A percentile compares a stretch with the other conserved stretches of the same genome.
Evolutionary conservation across 1,284 basidiomycete genomes (phyloP).

Genomic region (Phylloboletellus chloephorus): DNA sequence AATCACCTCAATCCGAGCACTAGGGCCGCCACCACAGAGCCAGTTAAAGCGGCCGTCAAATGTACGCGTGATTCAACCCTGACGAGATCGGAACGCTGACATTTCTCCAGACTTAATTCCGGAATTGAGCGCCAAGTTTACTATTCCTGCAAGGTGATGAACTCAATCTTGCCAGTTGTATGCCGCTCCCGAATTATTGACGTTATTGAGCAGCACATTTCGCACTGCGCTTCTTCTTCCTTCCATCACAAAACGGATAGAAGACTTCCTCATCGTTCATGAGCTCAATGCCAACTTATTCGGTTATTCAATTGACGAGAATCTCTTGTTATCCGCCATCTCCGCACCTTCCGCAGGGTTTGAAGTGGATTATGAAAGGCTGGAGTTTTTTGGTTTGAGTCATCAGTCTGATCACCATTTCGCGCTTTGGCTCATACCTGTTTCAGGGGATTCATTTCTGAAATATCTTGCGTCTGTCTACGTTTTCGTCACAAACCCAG

Average conservation of each 20-base stretch:
- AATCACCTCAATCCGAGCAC: constrained; percentile 54
- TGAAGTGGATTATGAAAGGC: constrained; percentile 72
- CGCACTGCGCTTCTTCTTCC: constrained; percentile 65
- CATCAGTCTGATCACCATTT: constrained; percentile 11
- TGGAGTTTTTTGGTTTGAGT: constrained; percentile 67
- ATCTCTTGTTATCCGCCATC: constrained; percentile 58
- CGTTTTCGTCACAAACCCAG: constrained; percentile 63
- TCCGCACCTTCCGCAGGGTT: constrained; percentile 60
- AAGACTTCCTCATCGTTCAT: constrained; percentile 66
- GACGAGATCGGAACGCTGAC: constrained; percentile 23
- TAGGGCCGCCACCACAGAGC: constrained; percentile 29
- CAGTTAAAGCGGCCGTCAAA: constrained; percentile 45
- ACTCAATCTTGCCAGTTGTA: constrained; percentile 15
- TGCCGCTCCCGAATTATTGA: constrained; percentile 23
- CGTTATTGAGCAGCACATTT: constrained; percentile 45
- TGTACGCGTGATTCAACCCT: constrained; percentile 35
- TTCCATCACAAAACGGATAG: constrained; percentile 62
- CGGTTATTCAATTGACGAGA: constrained; percentile 52
- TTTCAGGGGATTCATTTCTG: constrained; percentile 70
- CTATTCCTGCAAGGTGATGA: constrained; percentile 64
- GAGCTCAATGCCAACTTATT: constrained; percentile 72
- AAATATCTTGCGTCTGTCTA: constrained; percentile 73
- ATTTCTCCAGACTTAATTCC: constrained; percentile 62
- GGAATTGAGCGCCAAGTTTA: constrained; percentile 66
- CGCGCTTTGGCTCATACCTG: constrained; percentile 13